These are phyloP conservation scores for Pythium apleroticum DNA, from an alignment of 352 stramenopile species.

Conservation along the genomic window DNA sequence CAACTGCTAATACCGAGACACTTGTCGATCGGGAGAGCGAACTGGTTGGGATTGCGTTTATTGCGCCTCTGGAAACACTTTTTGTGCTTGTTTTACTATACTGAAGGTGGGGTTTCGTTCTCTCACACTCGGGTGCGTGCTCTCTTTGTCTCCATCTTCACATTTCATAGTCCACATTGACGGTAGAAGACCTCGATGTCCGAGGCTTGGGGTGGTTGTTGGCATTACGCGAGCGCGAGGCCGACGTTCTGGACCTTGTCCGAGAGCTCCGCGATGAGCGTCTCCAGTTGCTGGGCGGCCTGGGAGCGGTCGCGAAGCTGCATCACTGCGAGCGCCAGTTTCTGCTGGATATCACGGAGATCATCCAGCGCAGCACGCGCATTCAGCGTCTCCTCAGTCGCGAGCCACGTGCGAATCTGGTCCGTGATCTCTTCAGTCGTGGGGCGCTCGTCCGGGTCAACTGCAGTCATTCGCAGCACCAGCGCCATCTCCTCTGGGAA, in stretches of 20 bases:
- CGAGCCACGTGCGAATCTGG: conserved; percentile 48
- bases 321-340: conserved; percentile 50
- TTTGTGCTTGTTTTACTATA: conserved; percentile 8
- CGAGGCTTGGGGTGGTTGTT: neutral
- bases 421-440: conserved; percentile 63
- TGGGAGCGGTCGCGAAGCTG: conserved; percentile 64
- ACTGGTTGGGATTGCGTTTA: too few relatives aligned
- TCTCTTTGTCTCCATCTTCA: neutral
- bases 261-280: conserved; percentile 60
- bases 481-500: conserved; percentile 75
- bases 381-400: conserved; percentile 35
- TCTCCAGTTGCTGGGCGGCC: conserved; percentile 54
- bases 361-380: conserved; percentile 58
- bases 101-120: neutral
- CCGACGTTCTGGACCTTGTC: conserved; percentile 72
- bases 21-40: too few relatives aligned
- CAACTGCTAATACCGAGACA: conserved; percentile 29
- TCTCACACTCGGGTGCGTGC: too few relatives aligned
- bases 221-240: conserved; percentile 44
- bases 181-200: neutral
- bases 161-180: neutral
- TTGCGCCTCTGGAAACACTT: neutral
- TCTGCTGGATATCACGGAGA: conserved; percentile 59
- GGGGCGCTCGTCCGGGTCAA: conserved; percentile 60
- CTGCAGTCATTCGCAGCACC: conserved; percentile 74